These are phyloP conservation scores for Phytopythium oedochilum DNA, from an alignment of 352 stramenopile species.

Conservation along the genomic window DNA sequence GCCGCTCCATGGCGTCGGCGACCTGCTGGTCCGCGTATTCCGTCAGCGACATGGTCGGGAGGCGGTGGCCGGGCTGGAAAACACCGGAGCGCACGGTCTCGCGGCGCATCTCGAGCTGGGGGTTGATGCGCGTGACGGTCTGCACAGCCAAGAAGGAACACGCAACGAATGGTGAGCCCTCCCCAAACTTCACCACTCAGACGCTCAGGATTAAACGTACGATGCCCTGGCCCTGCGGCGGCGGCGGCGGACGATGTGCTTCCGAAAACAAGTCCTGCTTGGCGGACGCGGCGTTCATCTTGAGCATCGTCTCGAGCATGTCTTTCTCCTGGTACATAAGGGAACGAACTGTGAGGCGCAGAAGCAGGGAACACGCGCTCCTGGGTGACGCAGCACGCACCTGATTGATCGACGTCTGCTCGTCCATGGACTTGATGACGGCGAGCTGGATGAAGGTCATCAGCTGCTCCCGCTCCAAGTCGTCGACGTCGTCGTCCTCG, in stretches of 20 bases:
- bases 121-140: conserved; percentile 83
- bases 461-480: conserved; percentile 81
- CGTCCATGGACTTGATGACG: conserved; percentile 74
- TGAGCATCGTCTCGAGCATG: conserved; percentile 86
- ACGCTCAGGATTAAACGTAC: conserved; percentile 26
- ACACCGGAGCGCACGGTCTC: conserved; percentile 86
- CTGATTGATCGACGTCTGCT: conserved; percentile 68
- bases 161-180: too few species aligned
- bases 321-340: conserved; percentile 37
- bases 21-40: conserved; percentile 91
- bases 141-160: conserved; percentile 12
- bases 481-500: conserved; percentile 58
- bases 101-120: conserved; percentile 83
- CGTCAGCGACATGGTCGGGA: conserved; percentile 95
- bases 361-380: background rate
- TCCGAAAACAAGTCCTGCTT: conserved; percentile 72
- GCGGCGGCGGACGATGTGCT: conserved; percentile 48
- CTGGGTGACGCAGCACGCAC: conserved; percentile 4
- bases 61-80: conserved; percentile 94
- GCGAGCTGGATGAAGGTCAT: conserved; percentile 75
- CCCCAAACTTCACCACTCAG: too few species aligned
- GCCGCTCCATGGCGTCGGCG: conserved; percentile 84
- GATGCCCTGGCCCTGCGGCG: conserved; percentile 67
- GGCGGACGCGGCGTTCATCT: conserved; percentile 60
- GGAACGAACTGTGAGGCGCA: background rate